Evolutionary conservation across 2,329 filamentous ascomycete genomes (phyloP).

Genomic region (Hypoxylon sp.): DNA sequence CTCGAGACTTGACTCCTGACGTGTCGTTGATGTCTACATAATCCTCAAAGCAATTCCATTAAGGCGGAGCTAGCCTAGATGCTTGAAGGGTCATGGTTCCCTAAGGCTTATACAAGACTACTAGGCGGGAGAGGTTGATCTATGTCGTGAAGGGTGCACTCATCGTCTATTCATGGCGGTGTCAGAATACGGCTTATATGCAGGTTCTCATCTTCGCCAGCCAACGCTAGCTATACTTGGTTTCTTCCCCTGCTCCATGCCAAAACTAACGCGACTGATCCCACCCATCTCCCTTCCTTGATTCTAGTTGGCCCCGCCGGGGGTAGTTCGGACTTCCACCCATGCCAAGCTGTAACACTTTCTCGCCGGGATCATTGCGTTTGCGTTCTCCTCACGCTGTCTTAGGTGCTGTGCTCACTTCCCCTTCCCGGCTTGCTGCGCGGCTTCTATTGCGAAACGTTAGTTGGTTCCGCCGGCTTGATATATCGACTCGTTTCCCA

Average conservation of each 20-base stretch:
- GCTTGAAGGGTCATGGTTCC: no score
- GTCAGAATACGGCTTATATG: background rate
- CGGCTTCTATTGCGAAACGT: slow-evolving; percentile 61
- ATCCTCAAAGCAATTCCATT: no score
- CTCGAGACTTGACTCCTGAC: background rate
- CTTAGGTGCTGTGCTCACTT: slow-evolving; percentile 61
- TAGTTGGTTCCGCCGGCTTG: slow-evolving; percentile 7
- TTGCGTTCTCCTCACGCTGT: background rate
- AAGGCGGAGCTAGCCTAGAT: no score
- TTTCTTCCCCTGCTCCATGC: background rate
- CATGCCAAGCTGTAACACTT: background rate
- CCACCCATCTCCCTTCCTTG: background rate
- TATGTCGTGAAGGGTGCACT: background rate
- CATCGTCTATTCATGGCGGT: background rate
- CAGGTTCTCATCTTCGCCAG: background rate
- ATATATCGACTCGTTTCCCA: no score
- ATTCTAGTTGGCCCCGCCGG: background rate
- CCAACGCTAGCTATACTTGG: background rate
- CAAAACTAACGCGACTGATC: background rate
- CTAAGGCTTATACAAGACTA: background rate
- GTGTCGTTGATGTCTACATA: background rate
- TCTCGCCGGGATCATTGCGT: background rate
- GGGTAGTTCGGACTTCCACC: no score
- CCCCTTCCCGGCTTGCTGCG: slow-evolving; percentile 68
- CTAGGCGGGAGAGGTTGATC: background rate